A percentile compares a stretch with the other conserved stretches of the same genome.
Evolutionary conservation across 257 asterid species (phyloP).

Genomic region (Solanum medicagineum): DNA sequence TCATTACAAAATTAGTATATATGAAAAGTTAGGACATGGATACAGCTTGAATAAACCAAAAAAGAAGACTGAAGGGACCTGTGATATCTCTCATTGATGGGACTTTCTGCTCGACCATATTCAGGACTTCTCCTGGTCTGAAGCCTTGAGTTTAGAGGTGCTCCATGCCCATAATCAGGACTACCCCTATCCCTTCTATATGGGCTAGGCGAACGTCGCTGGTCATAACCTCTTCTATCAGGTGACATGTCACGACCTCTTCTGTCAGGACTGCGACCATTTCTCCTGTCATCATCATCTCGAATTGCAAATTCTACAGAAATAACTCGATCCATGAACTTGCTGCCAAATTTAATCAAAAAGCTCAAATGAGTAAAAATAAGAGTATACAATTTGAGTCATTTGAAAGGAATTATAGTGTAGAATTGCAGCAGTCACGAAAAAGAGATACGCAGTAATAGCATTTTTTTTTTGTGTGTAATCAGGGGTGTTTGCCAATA

Average conservation of each 20-base stretch:
- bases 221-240: constrained; percentile 46
- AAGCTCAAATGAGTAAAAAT: background rate
- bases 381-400: background rate
- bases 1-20: background rate
- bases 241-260: constrained; percentile 67
- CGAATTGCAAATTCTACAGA: constrained; percentile 80
- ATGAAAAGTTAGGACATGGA: background rate
- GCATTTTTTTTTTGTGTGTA: background rate
- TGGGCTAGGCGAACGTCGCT: constrained; percentile 67
- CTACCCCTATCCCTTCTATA: constrained; percentile 73
- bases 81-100: constrained; percentile 39
- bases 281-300: constrained; percentile 70
- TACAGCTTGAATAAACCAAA: background rate
- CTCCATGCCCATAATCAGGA: constrained; percentile 87
- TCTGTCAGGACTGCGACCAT: constrained; percentile 67
- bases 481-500: background rate
- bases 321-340: constrained; percentile 74
- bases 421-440: background rate
- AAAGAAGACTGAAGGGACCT: constrained; percentile 19
- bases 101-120: constrained; percentile 51
- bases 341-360: constrained; percentile 31
- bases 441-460: background rate
- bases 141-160: constrained; percentile 50
- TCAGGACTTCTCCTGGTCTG: constrained; percentile 48
- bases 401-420: background rate